Evolutionary conservation across 805 yeast species (phyloP).

Genomic region (Candida multigemmis): DNA sequence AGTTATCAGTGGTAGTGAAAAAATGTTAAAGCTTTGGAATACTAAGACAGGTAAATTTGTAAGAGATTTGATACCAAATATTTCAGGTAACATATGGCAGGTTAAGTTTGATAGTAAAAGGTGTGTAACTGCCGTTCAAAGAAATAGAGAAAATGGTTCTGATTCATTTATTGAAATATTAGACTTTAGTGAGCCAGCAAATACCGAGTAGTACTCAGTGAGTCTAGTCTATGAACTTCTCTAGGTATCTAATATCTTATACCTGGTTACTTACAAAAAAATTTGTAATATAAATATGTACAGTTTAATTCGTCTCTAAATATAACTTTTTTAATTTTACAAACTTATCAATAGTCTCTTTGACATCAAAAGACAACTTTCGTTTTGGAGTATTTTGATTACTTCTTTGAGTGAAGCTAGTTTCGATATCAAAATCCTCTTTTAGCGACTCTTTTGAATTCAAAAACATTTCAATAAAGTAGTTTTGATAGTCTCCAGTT

Average conservation of each 20-base stretch:
- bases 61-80: slow-evolving; percentile 63
- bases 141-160: slow-evolving; percentile 38
- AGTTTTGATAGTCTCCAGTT: slow-evolving; percentile 5
- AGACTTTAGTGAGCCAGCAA: slow-evolving; percentile 53
- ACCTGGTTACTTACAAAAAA: background rate
- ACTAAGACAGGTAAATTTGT: slow-evolving; percentile 68
- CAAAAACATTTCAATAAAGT: slow-evolving; percentile 14
- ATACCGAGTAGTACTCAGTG: slow-evolving; percentile 2
- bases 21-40: slow-evolving; percentile 84
- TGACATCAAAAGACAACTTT: slow-evolving; percentile 16
- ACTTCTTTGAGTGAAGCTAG: slow-evolving; percentile 1
- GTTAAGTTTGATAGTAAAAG: slow-evolving; percentile 77
- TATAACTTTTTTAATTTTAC: slow-evolving; percentile 26
- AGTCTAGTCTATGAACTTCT: background rate
- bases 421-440: slow-evolving; percentile 7
- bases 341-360: slow-evolving; percentile 23
- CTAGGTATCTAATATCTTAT: too few relatives aligned
- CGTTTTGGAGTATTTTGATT: slow-evolving; percentile 7
- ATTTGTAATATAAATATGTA: background rate
- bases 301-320: slow-evolving; percentile 6
- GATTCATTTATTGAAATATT: slow-evolving; percentile 75
- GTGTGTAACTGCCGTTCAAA: slow-evolving; percentile 87
- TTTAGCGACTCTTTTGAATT: slow-evolving; percentile 12
- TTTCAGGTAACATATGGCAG: slow-evolving; percentile 89
- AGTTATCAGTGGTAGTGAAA: slow-evolving; percentile 83